A percentile compares a stretch with the other conserved stretches of the same genome.
Evolutionary conservation across 345 rosid species (phyloP).

Genomic region (Boechera retrofracta): DNA sequence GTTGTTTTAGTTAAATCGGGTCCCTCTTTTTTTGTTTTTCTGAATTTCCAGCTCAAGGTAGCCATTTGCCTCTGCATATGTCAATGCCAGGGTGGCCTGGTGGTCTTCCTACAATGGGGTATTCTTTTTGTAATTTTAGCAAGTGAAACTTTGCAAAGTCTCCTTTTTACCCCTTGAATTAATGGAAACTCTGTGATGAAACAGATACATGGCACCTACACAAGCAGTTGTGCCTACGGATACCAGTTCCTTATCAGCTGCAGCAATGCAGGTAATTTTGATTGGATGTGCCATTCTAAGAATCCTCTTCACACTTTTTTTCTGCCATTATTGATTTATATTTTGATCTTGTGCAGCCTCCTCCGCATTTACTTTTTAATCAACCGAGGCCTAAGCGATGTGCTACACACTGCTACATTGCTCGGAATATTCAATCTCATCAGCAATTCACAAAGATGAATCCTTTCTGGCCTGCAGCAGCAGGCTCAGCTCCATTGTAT

Average conservation of each 20-base stretch:
- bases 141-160: not conserved
- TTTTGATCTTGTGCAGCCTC: conserved; percentile 60
- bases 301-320: not conserved
- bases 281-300: not conserved
- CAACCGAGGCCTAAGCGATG: conserved; percentile 91
- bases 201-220: conserved; percentile 84
- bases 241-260: conserved; percentile 65
- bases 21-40: not conserved
- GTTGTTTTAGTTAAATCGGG: not conserved
- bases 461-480: conserved; percentile 90
- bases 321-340: not conserved
- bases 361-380: conserved; percentile 70
- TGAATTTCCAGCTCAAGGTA: conserved; percentile 63
- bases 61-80: conserved; percentile 69
- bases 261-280: conserved; percentile 75
- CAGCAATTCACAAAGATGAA: conserved; percentile 85
- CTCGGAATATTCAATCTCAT: conserved; percentile 70
- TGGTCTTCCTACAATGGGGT: conserved; percentile 98
- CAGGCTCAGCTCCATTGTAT: conserved; percentile 74
- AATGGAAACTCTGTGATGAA: conserved; percentile 38
- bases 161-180: not conserved
- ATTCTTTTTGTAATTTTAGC: conserved; percentile 25
- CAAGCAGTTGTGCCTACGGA: conserved; percentile 93
- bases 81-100: conserved; percentile 92
- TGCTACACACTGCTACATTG: conserved; percentile 94